Evolutionary conservation across 495 filamentous ascomycete genomes (phyloP).

Genomic region (Neurospora tetraspora): DNA sequence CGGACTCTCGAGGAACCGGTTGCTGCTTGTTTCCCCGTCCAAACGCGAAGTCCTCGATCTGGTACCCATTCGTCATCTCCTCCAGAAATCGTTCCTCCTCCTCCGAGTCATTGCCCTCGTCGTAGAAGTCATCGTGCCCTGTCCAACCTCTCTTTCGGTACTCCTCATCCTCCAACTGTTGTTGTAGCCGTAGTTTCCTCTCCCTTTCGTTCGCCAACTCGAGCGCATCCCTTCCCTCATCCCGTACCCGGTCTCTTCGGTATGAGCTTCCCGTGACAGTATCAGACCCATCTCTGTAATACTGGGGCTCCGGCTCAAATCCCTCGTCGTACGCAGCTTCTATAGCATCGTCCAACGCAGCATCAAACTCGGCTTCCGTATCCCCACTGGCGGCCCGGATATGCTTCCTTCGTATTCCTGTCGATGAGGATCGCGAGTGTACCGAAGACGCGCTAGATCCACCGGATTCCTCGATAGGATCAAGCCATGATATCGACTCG

Average conservation of each 20-base stretch:
- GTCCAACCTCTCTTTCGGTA: slow-evolving; percentile 19
- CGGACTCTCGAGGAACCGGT: slow-evolving; percentile 75
- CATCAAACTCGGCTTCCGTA: slow-evolving; percentile 89
- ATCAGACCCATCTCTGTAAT: slow-evolving; percentile 32
- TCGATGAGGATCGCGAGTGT: slow-evolving; percentile 65
- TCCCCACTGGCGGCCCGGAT: slow-evolving; percentile 58
- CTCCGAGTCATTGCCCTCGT: slow-evolving; percentile 73
- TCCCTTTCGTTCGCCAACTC: slow-evolving; percentile 48
- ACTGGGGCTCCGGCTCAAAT: slow-evolving; percentile 58
- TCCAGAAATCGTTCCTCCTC: slow-evolving; percentile 89
- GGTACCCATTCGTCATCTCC: slow-evolving; percentile 81
- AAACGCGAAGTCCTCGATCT: slow-evolving; percentile 82
- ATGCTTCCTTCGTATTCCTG: slow-evolving; percentile 55
- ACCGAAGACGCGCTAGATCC: slow-evolving; percentile 72
- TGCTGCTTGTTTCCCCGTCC: slow-evolving; percentile 63
- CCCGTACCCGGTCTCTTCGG: slow-evolving; percentile 63
- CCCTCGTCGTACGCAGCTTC: slow-evolving; percentile 95
- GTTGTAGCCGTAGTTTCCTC: slow-evolving; percentile 30
- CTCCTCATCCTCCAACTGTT: slow-evolving; percentile 28
- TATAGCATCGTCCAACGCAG: slow-evolving; percentile 88
- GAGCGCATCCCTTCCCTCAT: slow-evolving; percentile 68
- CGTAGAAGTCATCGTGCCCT: slow-evolving; percentile 33
- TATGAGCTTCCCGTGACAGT: slow-evolving; percentile 28
- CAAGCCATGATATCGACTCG: slow-evolving; percentile 85
- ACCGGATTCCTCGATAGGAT: slow-evolving; percentile 93